Base-by-base conservation (phyloP, 2,329 filamentous ascomycete species). In the Chalara sp. region DNA sequence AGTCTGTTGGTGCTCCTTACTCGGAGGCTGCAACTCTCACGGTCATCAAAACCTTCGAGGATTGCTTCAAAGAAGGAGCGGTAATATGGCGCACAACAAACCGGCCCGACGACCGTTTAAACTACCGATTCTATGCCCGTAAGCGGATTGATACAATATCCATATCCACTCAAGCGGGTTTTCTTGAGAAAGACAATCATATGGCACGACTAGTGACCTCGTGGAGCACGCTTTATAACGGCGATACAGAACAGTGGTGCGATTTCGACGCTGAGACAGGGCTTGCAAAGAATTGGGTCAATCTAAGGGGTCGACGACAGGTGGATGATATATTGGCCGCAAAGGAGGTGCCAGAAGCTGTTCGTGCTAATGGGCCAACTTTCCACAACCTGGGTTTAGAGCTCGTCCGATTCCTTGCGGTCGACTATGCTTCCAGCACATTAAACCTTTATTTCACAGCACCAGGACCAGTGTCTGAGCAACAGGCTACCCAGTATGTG, bases 361-460 rank as follows among this genome's bases (percentile, higher is more conserved):
- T 50, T n/a, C 21, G 29, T 46, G 44, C 12, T n/a, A 8, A 28
- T 28, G 21, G 10, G 21, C 41, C 41, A 11, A 8, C 21, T 10
- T 29, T 44, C 21, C 10, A 47, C 6, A n/a, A 31, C 5, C 13
- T 50, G 31, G 7, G 32, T 4, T 32, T 50, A 32, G 28, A 51
- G 21, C 30, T 32, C n/a, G 46, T 51, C 6, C 39, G 46, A 4
- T 41, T 49, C 44, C 33, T 44, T 11, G 49, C 49, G 12, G 49
- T 51, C 31, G 49, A 51, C 33, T 51, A 51, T 28, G 35, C 37
- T 5, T 44, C 43, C 30, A 6, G n/a, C 31, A 51, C 49, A 21
- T 30, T 51, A 11, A 51, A 51, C 35, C 31, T 51, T 10, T 51
- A 51, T 32, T 51, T 51, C 40, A 28, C 35, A 8, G 49, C 46